A percentile compares a stretch with the other conserved stretches of the same genome.
These are phyloP conservation scores for Mycena rosella DNA, from an alignment of 768 basidiomycete genomes.

Conservation along the genomic window DNA sequence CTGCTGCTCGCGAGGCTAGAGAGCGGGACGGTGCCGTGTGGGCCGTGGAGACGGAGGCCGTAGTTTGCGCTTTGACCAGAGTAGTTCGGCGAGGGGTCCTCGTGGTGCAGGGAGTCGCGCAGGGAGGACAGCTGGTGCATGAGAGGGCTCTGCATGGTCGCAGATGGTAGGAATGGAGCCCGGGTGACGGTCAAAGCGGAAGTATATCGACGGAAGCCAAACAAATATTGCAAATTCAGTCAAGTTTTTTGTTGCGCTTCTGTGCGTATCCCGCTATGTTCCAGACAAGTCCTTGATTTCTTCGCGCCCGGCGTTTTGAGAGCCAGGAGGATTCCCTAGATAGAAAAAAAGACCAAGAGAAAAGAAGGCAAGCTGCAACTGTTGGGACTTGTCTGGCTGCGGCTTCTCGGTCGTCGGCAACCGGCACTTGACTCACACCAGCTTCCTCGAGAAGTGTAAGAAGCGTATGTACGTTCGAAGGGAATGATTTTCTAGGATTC, in stretches of 20 bases:
- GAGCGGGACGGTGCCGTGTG: conserved; percentile 7
- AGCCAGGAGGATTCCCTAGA: neutral
- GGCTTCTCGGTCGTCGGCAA: no score
- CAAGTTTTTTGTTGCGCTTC: neutral
- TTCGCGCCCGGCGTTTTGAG: neutral
- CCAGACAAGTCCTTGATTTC: neutral
- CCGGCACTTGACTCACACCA: no score
- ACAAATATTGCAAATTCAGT: conserved; percentile 1
- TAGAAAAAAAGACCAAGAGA: neutral
- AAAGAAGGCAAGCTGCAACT: neutral
- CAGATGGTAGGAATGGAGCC: conserved; percentile 2
- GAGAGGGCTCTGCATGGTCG: conserved; percentile 33
- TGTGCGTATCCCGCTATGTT: neutral
- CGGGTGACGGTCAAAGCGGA: conserved; percentile 17
- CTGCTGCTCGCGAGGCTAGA: conserved; percentile 20
- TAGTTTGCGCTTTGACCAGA: conserved; percentile 12
- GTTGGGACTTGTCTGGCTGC: neutral
- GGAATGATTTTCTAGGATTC: no score
- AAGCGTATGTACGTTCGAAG: no score
- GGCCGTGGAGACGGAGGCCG: conserved; percentile 17
- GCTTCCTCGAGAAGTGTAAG: no score
- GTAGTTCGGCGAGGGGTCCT: neutral
- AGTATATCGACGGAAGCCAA: conserved; percentile 24
- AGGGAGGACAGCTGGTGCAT: conserved; percentile 34
- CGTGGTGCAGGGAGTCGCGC: conserved; percentile 25